A percentile compares a stretch with the other conserved stretches of the same genome.
Conservation (phyloP, 345 rosid species). For the Rhodamnia rubescens region DNA sequence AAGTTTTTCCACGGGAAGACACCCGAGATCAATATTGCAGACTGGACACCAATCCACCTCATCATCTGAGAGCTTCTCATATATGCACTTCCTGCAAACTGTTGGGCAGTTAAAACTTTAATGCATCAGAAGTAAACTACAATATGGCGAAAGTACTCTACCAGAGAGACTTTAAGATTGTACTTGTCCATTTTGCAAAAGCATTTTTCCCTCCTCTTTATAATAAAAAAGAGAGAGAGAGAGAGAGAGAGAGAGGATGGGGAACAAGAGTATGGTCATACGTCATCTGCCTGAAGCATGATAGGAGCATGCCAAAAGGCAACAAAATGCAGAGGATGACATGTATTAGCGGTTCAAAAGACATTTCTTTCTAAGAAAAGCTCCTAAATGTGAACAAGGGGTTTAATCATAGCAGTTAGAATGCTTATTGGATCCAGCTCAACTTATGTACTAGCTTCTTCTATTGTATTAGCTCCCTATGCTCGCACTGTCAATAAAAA, state of each 20-base stretch:
- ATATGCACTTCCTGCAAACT: conserved; percentile 80
- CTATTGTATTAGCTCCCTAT: not conserved
- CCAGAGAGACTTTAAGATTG: not conserved
- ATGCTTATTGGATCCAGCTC: not conserved
- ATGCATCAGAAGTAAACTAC: not conserved
- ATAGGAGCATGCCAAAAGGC: not conserved
- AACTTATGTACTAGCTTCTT: not conserved
- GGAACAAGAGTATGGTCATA: not conserved
- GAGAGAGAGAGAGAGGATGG: not conserved
- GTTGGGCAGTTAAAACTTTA: conserved; percentile 8
- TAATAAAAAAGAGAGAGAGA: no score
- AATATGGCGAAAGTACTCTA: not conserved
- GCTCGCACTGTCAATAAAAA: not conserved
- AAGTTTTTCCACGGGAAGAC: conserved; percentile 54
- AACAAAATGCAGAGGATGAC: not conserved
- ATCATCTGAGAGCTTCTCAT: conserved; percentile 58
- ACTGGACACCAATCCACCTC: conserved; percentile 60
- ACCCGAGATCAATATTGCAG: conserved; percentile 61
- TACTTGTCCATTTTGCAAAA: not conserved
- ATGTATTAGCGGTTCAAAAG: not conserved
- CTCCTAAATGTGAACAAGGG: not conserved
- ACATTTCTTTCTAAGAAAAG: not conserved
- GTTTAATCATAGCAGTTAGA: not conserved
- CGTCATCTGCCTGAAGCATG: not conserved
- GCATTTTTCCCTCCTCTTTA: not conserved